Percentiles rank a stretch among this genome's conserved stretches.
Conservation (phyloP, 139 green algal genomes). For the Coelastrella sp. region DNA sequence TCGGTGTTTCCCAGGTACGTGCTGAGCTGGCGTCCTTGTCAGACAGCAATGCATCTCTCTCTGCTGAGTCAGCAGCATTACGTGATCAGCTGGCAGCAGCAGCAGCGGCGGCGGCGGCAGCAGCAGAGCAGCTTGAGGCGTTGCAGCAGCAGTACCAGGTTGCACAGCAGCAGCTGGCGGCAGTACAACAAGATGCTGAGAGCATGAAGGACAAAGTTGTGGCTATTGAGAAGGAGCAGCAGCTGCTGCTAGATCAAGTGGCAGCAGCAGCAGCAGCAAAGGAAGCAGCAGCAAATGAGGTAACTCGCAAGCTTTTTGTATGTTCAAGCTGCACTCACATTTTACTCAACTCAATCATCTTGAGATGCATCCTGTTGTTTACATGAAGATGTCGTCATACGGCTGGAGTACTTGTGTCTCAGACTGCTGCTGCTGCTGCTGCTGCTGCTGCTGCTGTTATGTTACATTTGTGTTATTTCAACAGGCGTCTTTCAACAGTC, state of each 20-base stretch:
- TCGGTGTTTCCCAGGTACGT: background rate
- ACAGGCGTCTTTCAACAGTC: background rate
- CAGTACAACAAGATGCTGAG: slow-evolving; percentile 3
- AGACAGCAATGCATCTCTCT: background rate
- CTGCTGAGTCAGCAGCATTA: background rate
- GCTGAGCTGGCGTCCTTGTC: slow-evolving; percentile 9
- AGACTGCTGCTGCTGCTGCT: no score
- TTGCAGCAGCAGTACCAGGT: slow-evolving; percentile 3
- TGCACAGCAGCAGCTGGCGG: slow-evolving; percentile 13
- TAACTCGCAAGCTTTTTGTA: no score
- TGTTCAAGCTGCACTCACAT: no score
- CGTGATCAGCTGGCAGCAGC: slow-evolving; percentile 15
- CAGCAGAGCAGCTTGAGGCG: background rate
- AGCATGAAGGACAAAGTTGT: background rate
- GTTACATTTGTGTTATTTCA: background rate
- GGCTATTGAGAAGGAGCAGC: slow-evolving; percentile 6
- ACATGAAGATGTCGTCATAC: no score
- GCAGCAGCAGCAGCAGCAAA: slow-evolving; percentile 18
- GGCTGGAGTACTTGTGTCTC: no score
- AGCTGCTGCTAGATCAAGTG: slow-evolving; percentile 11
- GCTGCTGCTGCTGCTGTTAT: background rate
- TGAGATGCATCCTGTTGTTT: no score
- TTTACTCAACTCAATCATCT: no score
- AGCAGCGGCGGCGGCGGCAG: slow-evolving; percentile 1
- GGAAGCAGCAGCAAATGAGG: slow-evolving; percentile 20